Percentiles rank a stretch among this genome's conserved stretches.
Evolutionary conservation across 1,139 yeast species (phyloP).

Genomic region (Pichia sp.): DNA sequence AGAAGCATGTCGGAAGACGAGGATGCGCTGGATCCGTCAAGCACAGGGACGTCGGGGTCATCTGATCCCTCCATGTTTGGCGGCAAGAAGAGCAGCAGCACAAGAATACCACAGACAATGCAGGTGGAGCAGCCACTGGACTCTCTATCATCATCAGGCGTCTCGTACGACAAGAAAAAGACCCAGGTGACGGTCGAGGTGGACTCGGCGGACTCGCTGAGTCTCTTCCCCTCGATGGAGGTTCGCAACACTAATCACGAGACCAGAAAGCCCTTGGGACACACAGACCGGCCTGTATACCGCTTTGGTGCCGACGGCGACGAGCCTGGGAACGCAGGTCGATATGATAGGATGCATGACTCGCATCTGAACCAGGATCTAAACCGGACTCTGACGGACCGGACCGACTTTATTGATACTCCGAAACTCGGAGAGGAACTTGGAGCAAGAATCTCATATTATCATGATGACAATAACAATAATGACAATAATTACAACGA

Average conservation of each 20-base stretch:
- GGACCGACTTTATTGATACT: neutral
- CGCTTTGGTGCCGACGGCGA: no score
- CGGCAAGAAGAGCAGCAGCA: neutral
- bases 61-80: constrained; percentile 2
- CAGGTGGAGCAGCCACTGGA: neutral
- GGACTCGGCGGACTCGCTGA: neutral
- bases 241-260: neutral
- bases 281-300: neutral
- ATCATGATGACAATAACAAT: neutral
- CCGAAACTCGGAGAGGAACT: neutral
- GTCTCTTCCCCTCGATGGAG: constrained; percentile 7
- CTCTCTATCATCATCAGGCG: neutral
- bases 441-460: neutral
- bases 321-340: no score
- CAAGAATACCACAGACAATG: neutral
- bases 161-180: neutral
- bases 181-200: neutral
- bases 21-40: neutral
- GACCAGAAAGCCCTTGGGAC: neutral
- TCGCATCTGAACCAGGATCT: neutral
- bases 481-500: neutral
- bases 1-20: neutral
- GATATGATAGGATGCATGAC: no score
- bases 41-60: neutral
- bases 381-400: neutral